Percentiles rank a stretch among this genome's conserved stretches.
These are phyloP conservation scores for Pezicula rhizophila DNA, from an alignment of 2,329 filamentous ascomycete genomes.

Conservation along the genomic window DNA sequence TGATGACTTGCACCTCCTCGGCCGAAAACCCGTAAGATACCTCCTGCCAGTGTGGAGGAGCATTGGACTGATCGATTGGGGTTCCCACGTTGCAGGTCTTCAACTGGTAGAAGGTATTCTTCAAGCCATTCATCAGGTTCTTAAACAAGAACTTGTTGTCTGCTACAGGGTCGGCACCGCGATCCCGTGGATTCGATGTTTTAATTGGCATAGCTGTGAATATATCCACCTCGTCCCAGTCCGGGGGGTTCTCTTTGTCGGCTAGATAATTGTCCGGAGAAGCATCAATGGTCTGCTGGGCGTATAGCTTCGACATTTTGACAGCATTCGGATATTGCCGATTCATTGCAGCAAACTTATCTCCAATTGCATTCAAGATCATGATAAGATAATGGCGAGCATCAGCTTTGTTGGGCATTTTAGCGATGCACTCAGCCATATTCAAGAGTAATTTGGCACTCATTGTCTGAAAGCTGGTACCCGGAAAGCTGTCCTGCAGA, in stretches of 20 bases:
- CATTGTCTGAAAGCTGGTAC: constrained; percentile 99
- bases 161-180: constrained; percentile 80
- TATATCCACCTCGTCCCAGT: constrained; percentile 98
- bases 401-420: constrained; percentile 86
- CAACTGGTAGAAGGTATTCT: constrained; percentile 93
- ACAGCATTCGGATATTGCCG: constrained; percentile 90
- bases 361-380: constrained; percentile 95
- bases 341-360: constrained; percentile 98
- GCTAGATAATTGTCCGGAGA: constrained; percentile 75
- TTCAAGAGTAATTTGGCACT: constrained; percentile 94
- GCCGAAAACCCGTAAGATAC: constrained; percentile 95
- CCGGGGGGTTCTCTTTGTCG: constrained; percentile 72
- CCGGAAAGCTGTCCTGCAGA: constrained; percentile 89
- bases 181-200: constrained; percentile 82
- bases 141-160: constrained; percentile 99
- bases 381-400: constrained; percentile 93
- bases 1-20: constrained; percentile 92
- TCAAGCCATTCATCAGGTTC: constrained; percentile 90
- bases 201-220: constrained; percentile 96
- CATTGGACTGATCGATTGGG: constrained; percentile 68
- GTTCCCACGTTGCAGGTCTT: constrained; percentile 77
- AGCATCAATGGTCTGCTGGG: constrained; percentile 57
- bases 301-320: constrained; percentile 77
- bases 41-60: constrained; percentile 87
- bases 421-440: constrained; percentile 97